Evolutionary conservation across 345 rosid genomes (phyloP), one percentile per base, ranked within the genome.

Genomic region (Psidium guajava): DNA sequence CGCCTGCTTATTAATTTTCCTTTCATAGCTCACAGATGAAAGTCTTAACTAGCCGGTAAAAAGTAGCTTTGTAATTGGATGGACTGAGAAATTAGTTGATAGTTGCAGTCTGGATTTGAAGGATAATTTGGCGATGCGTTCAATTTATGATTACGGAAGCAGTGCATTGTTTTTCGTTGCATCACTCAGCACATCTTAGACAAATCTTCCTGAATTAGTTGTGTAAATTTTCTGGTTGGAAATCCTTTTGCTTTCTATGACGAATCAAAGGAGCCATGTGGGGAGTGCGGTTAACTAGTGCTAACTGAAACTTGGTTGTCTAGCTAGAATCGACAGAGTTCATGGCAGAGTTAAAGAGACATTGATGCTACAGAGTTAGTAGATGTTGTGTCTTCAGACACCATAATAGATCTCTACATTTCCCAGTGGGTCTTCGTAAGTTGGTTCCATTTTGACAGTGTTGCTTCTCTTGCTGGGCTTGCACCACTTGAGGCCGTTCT

Each of bases 401-500:
- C 20, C 18, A 11, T 1, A 40, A 32, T 8, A 40, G 18, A n/a
- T 24, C 54, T 81, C 3, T 24, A 0, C 82, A 47, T 81, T 81
- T 69, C 47, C 77, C 47, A 69, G 55, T 11, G 24, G 22, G 85
- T 42, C 40, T 59, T 25, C 13, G 21, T 44, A 49, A 83, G 57
- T 84, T 53, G 28, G 27, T 27, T 25, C 44, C 20, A 12, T 58
- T 58, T 55, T 42, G 25, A 44, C 95, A 96, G 98, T 91, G 90
- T 87, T 74, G 87, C 59, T 84, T 89, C 93, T 85, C 91, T 96
- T 6, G 83, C 92, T 22, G 90, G 90, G 83, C 90, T 92, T 81
- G 98, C 94, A 83, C 98, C 99, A 4, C 82, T 94, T 75, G 93
- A 95, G 87, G 99, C 96, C 11, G 91, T 97, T 56, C 84, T 96